A percentile compares a stretch with the other conserved stretches of the same genome.
phyloP scores from a whole-genome alignment of 1,139 yeast genomes.

The Yamadazyma spencermartinsiae region DNA sequence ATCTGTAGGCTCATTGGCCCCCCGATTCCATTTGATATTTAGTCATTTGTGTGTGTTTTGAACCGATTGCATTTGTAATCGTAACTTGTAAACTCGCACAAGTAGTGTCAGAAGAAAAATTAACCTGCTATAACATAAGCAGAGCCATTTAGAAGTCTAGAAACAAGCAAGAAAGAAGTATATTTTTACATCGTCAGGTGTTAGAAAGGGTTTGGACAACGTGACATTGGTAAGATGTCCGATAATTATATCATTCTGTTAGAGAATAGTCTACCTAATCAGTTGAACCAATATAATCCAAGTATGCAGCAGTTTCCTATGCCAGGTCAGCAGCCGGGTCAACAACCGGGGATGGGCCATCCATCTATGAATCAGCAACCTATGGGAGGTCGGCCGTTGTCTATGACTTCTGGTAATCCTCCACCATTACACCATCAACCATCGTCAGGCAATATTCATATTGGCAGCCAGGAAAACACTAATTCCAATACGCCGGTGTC shows the following conservation, averaged over 20 bases:
- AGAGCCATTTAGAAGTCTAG: too few relatives aligned
- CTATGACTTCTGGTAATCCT: constrained; percentile 1
- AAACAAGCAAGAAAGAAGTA: too few relatives aligned
- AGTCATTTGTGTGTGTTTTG: too few relatives aligned
- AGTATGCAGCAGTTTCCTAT: not conserved
- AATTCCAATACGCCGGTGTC: constrained; percentile 1
- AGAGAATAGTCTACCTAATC: constrained; percentile 5
- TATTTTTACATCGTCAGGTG: too few relatives aligned
- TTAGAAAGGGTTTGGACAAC: constrained; percentile 1
- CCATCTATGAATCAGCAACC: not conserved
- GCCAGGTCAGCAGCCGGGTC: not conserved
- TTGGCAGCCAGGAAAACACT: constrained; percentile 1
- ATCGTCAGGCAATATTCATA: constrained; percentile 2
- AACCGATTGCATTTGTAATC: too few relatives aligned
- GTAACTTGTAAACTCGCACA: constrained; percentile 1
- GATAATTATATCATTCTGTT: constrained; percentile 14
- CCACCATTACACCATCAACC: constrained; percentile 4
- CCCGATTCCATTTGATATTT: too few relatives aligned
- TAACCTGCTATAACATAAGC: not conserved
- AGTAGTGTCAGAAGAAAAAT: not conserved
- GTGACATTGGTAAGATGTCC: constrained; percentile 7
- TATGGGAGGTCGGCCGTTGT: not conserved
- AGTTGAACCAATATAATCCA: constrained; percentile 2
- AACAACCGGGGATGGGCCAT: not conserved
- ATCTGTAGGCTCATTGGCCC: too few relatives aligned